Conservation (phyloP, 495 filamentous ascomycete species). For the Cladorrhinum samala region DNA sequence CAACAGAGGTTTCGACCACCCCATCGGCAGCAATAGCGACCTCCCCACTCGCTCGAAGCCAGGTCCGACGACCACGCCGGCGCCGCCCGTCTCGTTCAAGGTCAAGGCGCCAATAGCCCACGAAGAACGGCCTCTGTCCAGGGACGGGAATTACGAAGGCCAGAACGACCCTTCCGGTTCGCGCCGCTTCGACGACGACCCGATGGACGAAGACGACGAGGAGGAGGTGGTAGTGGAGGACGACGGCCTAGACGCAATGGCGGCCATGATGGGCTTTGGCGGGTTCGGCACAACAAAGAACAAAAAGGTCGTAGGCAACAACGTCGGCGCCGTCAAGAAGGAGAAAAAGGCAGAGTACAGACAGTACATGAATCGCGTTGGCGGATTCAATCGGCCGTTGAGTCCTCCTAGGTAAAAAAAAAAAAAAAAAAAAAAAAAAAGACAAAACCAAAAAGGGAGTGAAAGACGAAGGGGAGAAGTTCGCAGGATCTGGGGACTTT, state of each 20-base stretch:
- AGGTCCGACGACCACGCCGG: conserved; percentile 31
- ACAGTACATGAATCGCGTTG: conserved; percentile 98
- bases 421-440: background rate
- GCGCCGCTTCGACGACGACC: conserved; percentile 29
- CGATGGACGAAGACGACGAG: conserved; percentile 42
- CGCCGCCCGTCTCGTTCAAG: conserved; percentile 30
- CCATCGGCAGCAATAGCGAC: conserved; percentile 10
- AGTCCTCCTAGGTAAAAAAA: conserved; percentile 39
- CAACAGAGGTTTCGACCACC: background rate
- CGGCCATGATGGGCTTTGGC: conserved; percentile 79
- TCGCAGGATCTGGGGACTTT: no score
- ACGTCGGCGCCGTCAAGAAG: conserved; percentile 77
- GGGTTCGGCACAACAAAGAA: conserved; percentile 82
- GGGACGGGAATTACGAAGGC: conserved; percentile 15
- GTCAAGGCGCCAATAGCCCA: conserved; percentile 36
- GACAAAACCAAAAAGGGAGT: background rate
- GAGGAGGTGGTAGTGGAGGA: conserved; percentile 52
- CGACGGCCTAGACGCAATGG: conserved; percentile 68
- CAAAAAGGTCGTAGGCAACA: conserved; percentile 85
- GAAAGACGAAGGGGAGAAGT: no score
- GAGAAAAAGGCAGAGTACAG: conserved; percentile 94
- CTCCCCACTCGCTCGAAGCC: conserved; percentile 25
- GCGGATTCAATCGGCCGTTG: conserved; percentile 92
- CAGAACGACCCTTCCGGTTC: conserved; percentile 15
- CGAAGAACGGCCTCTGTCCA: conserved; percentile 8